phyloP scores from a whole-genome alignment of 2,329 filamentous ascomycete genomes.

The Pezicula carpinea region DNA sequence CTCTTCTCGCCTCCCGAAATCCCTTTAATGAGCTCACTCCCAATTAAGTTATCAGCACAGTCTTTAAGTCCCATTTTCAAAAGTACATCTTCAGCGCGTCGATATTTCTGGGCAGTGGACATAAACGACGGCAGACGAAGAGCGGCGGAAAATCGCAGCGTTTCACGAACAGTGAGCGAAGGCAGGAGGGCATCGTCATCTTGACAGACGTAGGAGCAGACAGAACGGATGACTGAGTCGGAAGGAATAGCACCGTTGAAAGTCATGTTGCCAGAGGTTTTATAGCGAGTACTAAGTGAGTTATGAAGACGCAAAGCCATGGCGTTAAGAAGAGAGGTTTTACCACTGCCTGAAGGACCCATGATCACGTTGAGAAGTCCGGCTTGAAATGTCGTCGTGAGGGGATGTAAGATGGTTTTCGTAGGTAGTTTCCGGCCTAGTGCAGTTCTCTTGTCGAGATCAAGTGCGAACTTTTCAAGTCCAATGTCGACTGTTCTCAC shows the following conservation, averaged over 20 bases:
- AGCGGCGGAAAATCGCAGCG: constrained; percentile 65
- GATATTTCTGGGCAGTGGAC: constrained; percentile 61
- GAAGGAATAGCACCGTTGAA: constrained; percentile 69
- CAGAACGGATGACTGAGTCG: constrained; percentile 62
- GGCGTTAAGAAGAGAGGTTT: constrained; percentile 69
- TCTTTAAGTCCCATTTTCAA: constrained; percentile 74
- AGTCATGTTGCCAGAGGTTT: constrained; percentile 54
- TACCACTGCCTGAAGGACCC: constrained; percentile 74
- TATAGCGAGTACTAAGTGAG: constrained; percentile 58
- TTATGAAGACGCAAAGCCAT: constrained; percentile 65
- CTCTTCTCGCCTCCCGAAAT: constrained; percentile 78
- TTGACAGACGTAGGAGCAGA: constrained; percentile 74
- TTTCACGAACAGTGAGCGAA: constrained; percentile 72
- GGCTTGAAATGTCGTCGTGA: constrained; percentile 62
- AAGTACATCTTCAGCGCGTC: constrained; percentile 65
- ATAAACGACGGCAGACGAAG: constrained; percentile 68
- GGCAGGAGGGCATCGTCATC: constrained; percentile 72
- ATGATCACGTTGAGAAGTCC: constrained; percentile 72
- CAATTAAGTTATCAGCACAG: constrained; percentile 70
- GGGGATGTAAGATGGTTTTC: constrained; percentile 60
- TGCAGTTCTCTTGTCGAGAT: constrained; percentile 55
- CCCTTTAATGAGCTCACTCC: constrained; percentile 68
- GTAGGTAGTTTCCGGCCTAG: constrained; percentile 46
- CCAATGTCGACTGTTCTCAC: constrained; percentile 60
- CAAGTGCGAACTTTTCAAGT: constrained; percentile 59